Evolutionary conservation across 2,329 filamentous ascomycete genomes (phyloP), one percentile per base, ranked within the genome.

Genomic region (Rosellinia necatrix): DNA sequence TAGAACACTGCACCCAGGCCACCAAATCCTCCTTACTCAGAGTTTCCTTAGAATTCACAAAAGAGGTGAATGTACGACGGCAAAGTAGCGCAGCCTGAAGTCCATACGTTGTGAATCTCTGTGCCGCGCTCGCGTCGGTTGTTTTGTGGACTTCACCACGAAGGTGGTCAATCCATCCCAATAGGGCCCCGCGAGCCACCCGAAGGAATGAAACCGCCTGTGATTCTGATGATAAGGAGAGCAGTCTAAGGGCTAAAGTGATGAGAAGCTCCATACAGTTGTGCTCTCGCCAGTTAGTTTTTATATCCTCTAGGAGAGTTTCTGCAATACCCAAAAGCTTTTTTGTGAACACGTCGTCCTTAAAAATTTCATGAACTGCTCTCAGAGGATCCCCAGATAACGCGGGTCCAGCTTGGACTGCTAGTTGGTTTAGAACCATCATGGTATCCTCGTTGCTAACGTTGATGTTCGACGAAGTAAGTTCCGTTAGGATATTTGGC

Each of bases 81-180:
- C 84, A 87, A 0, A 88, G 70, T 0, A 89, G 58, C 0, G 85
- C 78, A 0, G 84, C 78, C 69, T 78, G 79, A 0, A 88, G 74
- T 0, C 76, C 75, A 58, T 81, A 84, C 0, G 64, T 60, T 3
- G 77, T 73, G 5, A 0, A 78, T 71, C 0, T 66, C 67, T 5
- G 75, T 0, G 48, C 30, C 0, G 64, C 19, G 1, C 70, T 70
- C n/a, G 1, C 40, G 12, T 61, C 52, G 8, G n/a, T 10, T 5
- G 43, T 24, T 0, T 15, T 10, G 6, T 42, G 49, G 2, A 32
- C 7, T n/a, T 61, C 40, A 3, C 41, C n/a, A 29, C 52, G 38
- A 12, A 61, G 15, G 27, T 47, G 19, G 8, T 19, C 19, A 9
- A 57, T 58, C 60, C 57, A 62, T 7, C 35, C 19, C 3, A 60